These are phyloP conservation scores for Flaveria robusta DNA, from an alignment of 129 eudicot species.

Conservation along the genomic window DNA sequence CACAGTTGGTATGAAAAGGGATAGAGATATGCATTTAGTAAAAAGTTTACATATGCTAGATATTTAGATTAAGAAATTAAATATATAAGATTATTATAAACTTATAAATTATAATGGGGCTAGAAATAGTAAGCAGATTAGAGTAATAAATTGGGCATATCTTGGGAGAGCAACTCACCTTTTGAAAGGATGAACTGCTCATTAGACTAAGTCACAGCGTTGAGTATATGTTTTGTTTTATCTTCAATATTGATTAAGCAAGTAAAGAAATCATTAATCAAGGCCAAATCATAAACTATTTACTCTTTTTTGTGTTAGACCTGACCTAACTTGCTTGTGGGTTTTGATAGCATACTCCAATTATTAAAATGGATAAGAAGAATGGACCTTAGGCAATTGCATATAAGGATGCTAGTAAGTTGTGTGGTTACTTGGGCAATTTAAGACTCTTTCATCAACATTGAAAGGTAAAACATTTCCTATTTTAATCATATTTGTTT, in stretches of 20 bases:
- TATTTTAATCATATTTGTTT: no score
- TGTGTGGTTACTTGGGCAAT: background rate
- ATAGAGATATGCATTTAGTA: background rate
- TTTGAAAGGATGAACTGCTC: no score
- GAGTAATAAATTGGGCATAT: no score
- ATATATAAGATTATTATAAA: no score
- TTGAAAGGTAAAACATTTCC: background rate
- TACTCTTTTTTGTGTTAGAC: background rate
- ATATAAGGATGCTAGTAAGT: background rate
- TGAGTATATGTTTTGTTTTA: background rate
- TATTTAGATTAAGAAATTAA: background rate
- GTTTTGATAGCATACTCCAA: background rate
- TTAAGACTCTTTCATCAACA: background rate
- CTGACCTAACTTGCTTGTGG: constrained; percentile 1
- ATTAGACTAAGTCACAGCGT: no score
- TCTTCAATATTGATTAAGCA: background rate
- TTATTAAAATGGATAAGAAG: background rate
- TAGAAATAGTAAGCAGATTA: background rate
- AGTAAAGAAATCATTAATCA: background rate
- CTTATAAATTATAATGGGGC: background rate
- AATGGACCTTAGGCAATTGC: constrained; percentile 1
- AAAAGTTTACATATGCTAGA: background rate
- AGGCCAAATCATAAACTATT: background rate
- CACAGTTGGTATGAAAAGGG: background rate
- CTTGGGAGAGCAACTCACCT: no score